Conservation (phyloP, 768 basidiomycete genomes). For the Termitomyces sp. region DNA sequence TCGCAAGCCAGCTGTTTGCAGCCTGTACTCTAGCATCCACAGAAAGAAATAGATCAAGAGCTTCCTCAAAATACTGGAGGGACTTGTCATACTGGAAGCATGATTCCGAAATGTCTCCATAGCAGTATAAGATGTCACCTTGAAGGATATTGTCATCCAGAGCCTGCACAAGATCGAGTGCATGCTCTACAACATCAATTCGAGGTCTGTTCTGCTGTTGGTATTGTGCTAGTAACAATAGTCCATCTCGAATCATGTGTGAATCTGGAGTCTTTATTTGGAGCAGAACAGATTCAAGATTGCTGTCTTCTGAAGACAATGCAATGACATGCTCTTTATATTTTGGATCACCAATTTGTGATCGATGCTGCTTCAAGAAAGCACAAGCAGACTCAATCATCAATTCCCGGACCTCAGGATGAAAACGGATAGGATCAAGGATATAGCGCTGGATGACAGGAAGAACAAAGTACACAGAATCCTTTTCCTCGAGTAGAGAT, state of each 20-base stretch:
- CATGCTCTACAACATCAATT: neutral
- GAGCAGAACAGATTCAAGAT: neutral
- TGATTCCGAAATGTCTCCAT: neutral
- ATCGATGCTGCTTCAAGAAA: conserved; percentile 11
- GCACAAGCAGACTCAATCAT: conserved; percentile 11
- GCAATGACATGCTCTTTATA: conserved; percentile 5
- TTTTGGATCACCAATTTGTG: conserved; percentile 2
- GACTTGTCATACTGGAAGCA: neutral
- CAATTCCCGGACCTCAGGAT: neutral
- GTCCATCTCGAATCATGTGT: conserved; percentile 3
- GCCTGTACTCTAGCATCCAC: neutral
- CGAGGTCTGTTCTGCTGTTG: neutral
- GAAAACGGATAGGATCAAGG: conserved; percentile 6
- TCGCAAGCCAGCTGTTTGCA: neutral
- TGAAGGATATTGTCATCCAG: neutral
- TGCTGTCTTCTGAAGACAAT: neutral
- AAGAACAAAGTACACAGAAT: conserved; percentile 10
- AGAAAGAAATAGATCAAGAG: neutral
- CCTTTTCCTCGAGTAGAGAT: neutral
- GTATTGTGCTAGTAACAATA: conserved; percentile 1
- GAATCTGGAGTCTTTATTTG: neutral
- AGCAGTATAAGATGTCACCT: neutral
- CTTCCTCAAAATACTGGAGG: neutral
- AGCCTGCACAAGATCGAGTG: neutral
- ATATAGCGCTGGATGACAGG: conserved; percentile 18